Percentiles rank a stretch among this genome's conserved stretches.
These are phyloP conservation scores for Reticulascus tulasneorum DNA, from an alignment of 2,329 filamentous ascomycete species.

Conservation along the genomic window DNA sequence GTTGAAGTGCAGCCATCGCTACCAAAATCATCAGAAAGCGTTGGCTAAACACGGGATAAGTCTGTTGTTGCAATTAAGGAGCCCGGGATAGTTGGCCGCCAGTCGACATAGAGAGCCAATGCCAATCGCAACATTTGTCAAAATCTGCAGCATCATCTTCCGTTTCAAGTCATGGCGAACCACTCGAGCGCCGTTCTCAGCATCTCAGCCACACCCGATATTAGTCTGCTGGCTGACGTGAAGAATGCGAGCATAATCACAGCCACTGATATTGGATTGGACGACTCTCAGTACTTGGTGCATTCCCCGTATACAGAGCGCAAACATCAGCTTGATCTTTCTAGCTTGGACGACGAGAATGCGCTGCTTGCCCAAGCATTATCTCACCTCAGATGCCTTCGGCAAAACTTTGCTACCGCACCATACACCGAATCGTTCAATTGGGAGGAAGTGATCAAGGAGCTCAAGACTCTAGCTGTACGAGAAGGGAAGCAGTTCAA, in stretches of 20 bases:
- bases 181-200: too few relatives aligned
- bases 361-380: conserved; percentile 70
- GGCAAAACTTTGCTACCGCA: conserved; percentile 71
- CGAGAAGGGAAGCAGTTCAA: conserved; percentile 53
- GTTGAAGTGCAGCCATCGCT: too few relatives aligned
- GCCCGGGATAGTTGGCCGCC: too few relatives aligned
- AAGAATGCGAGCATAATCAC: conserved; percentile 8
- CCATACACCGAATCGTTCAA: conserved; percentile 74
- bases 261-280: conserved; percentile 5
- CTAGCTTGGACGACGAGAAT: conserved; percentile 60
- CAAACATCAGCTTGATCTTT: conserved; percentile 70
- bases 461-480: conserved; percentile 49
- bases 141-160: too few relatives aligned
- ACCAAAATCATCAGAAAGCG: too few relatives aligned
- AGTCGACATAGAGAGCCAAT: too few relatives aligned
- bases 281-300: conserved; percentile 49
- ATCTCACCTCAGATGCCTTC: conserved; percentile 56
- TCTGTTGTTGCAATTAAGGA: too few relatives aligned
- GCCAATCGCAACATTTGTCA: too few relatives aligned
- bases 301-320: conserved; percentile 72
- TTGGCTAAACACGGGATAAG: too few relatives aligned
- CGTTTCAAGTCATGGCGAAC: too few relatives aligned
- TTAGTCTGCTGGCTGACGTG: too few relatives aligned
- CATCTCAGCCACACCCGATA: too few relatives aligned
- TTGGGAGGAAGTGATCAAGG: conserved; percentile 60